A percentile compares a stretch with the other conserved stretches of the same genome.
Conservation (phyloP, 345 rosid species). For the Lepidium africanum region DNA sequence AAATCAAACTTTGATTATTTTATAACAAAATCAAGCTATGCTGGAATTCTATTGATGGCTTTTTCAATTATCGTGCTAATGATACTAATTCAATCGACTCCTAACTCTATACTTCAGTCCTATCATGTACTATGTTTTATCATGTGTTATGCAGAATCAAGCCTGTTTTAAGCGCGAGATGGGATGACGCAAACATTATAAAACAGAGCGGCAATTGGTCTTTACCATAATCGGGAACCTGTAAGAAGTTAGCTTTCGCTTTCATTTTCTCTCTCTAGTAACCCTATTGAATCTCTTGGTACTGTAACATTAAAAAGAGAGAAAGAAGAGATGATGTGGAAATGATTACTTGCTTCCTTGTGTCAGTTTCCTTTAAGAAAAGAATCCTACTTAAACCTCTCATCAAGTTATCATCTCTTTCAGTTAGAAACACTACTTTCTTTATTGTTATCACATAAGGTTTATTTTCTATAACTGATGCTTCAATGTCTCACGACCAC, state of each 20-base stretch:
- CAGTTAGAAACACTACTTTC: constrained; percentile 14
- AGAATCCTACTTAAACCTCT: constrained; percentile 64
- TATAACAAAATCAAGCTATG: background rate
- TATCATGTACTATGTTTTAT: background rate
- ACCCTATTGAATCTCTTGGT: background rate
- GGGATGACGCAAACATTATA: background rate
- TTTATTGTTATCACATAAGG: constrained; percentile 4
- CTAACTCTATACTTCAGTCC: background rate
- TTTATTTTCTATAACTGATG: background rate
- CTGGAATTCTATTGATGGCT: background rate
- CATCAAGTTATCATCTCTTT: constrained; percentile 47
- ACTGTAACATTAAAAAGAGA: background rate
- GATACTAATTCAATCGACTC: too few species aligned
- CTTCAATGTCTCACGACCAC: constrained; percentile 32
- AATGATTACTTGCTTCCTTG: constrained; percentile 60
- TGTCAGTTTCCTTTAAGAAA: constrained; percentile 35
- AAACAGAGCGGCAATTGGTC: background rate
- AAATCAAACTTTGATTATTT: background rate
- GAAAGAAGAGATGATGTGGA: constrained; percentile 7
- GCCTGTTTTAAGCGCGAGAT: background rate
- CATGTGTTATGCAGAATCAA: constrained; percentile 15
- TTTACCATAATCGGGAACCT: background rate
- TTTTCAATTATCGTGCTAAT: background rate
- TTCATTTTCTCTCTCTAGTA: background rate
- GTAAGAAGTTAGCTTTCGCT: constrained; percentile 5